Conservation (phyloP, 1,284 basidiomycete genomes). For the Neonothopanus nambi region DNA sequence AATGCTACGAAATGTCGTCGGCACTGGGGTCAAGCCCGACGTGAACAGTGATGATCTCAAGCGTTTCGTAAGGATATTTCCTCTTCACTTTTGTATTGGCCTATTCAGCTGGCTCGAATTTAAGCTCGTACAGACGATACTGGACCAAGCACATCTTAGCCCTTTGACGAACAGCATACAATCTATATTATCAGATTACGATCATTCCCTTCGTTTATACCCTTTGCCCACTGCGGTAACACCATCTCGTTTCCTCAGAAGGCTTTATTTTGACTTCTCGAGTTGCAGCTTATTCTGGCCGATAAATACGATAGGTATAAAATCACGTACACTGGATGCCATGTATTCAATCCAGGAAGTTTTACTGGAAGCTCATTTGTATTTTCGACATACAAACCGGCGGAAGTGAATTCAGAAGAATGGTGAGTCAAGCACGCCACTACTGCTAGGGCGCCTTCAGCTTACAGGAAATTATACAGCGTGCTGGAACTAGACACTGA, state of each 20-base stretch:
- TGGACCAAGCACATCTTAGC: slow-evolving; percentile 90
- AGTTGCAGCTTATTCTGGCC: slow-evolving; percentile 82
- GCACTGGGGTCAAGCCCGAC: slow-evolving; percentile 81
- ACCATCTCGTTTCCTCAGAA: neutral
- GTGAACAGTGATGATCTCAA: slow-evolving; percentile 78
- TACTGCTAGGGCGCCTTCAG: too few species aligned
- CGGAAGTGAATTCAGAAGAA: slow-evolving; percentile 74
- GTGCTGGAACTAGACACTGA: too few species aligned
- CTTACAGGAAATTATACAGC: too few species aligned
- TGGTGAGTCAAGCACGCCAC: slow-evolving; percentile 52
- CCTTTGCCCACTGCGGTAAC: slow-evolving; percentile 91
- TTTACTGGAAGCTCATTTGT: slow-evolving; percentile 79
- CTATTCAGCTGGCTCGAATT: neutral
- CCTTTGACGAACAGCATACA: slow-evolving; percentile 85
- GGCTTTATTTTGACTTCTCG: slow-evolving; percentile 10
- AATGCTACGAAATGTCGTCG: slow-evolving; percentile 90
- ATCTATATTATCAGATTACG: slow-evolving; percentile 89
- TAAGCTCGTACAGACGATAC: slow-evolving; percentile 89
- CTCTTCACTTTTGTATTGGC: slow-evolving; percentile 3
- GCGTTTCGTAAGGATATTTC: slow-evolving; percentile 67
- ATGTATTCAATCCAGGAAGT: slow-evolving; percentile 97
- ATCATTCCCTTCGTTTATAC: slow-evolving; percentile 91
- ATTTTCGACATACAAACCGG: slow-evolving; percentile 89
- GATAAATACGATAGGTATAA: slow-evolving; percentile 97
- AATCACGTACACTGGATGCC: slow-evolving; percentile 96